Conservation (phyloP, 2,329 filamentous ascomycete species). For the Xylariaceae sp. region DNA sequence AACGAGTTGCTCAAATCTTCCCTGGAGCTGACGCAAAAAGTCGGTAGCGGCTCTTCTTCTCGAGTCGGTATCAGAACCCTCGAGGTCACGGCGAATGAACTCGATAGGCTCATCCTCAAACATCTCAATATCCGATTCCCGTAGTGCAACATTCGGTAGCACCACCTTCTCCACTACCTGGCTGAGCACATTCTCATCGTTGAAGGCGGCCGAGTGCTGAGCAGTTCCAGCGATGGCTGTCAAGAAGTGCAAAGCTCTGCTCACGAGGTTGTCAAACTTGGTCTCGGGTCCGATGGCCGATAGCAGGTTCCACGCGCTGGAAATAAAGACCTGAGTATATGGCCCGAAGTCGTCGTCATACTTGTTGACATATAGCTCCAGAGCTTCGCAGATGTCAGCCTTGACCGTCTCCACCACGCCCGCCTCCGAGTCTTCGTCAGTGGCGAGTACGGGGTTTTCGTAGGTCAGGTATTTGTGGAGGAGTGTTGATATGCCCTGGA, state of each 20-base stretch:
- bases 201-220: constrained; percentile 77
- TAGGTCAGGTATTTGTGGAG: constrained; percentile 92
- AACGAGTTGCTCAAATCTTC: constrained; percentile 78
- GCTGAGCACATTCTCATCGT: constrained; percentile 67
- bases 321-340: constrained; percentile 76
- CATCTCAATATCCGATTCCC: constrained; percentile 89
- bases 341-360: constrained; percentile 89
- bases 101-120: constrained; percentile 99
- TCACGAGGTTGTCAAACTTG: constrained; percentile 90
- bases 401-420: constrained; percentile 80
- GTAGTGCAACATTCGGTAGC: constrained; percentile 81
- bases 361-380: constrained; percentile 88
- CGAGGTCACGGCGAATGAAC: constrained; percentile 89
- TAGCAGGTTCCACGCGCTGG: constrained; percentile 83
- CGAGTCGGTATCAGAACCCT: constrained; percentile 94
- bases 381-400: constrained; percentile 83
- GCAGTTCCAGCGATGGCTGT: constrained; percentile 76
- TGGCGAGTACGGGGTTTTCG: constrained; percentile 73
- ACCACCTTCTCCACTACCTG: constrained; percentile 96
- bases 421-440: constrained; percentile 82
- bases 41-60: constrained; percentile 87
- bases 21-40: constrained; percentile 81
- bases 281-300: constrained; percentile 80
- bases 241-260: constrained; percentile 88
- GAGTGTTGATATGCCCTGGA: constrained; percentile 66